phyloP scores from a whole-genome alignment of 1,139 yeast genomes.

The Scheffersomyces illinoinensis region DNA sequence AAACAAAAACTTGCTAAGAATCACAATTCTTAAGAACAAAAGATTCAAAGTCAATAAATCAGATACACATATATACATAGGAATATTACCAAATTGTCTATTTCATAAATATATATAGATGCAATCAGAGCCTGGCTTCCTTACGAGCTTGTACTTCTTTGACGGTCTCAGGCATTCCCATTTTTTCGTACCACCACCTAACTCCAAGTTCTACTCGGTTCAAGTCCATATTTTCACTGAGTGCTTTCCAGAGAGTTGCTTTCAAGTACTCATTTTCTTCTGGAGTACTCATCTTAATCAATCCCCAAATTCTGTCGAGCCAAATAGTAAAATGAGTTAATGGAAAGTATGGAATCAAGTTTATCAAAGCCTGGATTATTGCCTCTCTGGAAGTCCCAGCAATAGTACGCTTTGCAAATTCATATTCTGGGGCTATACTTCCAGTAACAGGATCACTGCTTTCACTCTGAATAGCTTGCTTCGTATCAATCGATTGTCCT shows the following conservation, averaged over 20 bases:
- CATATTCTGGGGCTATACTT: conserved; percentile 16
- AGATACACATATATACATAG: neutral
- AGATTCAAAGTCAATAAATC: neutral
- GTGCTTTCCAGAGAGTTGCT: conserved; percentile 37
- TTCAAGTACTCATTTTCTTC: conserved; percentile 29
- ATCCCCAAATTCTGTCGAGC: conserved; percentile 47
- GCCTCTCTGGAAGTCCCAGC: conserved; percentile 57
- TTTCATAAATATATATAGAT: no score
- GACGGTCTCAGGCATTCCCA: conserved; percentile 13
- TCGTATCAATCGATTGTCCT: conserved; percentile 24
- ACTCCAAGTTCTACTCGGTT: conserved; percentile 64
- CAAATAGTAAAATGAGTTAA: conserved; percentile 43
- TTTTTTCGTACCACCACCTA: conserved; percentile 60
- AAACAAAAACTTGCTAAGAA: no score
- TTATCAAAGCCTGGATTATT: conserved; percentile 46
- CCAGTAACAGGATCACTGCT: conserved; percentile 25
- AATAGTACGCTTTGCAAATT: conserved; percentile 22
- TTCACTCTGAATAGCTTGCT: conserved; percentile 34
- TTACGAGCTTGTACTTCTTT: neutral
- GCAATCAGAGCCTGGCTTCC: neutral
- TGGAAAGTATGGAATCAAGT: conserved; percentile 57
- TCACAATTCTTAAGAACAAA: no score
- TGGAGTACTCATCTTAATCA: conserved; percentile 38
- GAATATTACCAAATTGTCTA: neutral
- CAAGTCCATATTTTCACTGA: conserved; percentile 54